Conservation (phyloP, 2,329 filamentous ascomycete species). For the Dothistroma septosporum region DNA sequence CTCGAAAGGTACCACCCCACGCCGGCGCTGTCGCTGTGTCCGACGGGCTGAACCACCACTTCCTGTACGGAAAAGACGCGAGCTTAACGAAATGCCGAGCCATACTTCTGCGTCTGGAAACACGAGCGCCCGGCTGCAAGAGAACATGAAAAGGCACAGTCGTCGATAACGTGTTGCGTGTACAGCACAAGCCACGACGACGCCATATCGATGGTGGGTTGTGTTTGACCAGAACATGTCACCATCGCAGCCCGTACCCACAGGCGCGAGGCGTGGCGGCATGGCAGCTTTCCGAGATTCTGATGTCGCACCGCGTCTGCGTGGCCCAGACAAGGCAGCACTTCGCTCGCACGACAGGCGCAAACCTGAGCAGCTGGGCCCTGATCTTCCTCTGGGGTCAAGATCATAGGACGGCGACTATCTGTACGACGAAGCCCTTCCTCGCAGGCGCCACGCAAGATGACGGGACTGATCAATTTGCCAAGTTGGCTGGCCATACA, state of each 20-base stretch:
- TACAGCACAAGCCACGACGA: not conserved
- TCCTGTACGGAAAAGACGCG: not conserved
- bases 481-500: not conserved
- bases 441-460: not conserved
- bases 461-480: not conserved
- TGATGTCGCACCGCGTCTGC: not conserved
- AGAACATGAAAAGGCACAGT: not conserved
- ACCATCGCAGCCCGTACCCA: not conserved
- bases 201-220: too few species aligned
- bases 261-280: not conserved
- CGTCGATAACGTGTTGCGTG: not conserved
- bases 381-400: not conserved
- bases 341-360: not conserved
- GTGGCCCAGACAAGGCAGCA: not conserved
- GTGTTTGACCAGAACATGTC: not conserved
- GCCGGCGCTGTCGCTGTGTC: not conserved
- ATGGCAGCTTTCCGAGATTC: conserved; percentile 1
- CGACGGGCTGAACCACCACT: not conserved
- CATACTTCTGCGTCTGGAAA: not conserved
- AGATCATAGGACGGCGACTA: not conserved
- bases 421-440: not conserved
- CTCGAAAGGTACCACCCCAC: not conserved
- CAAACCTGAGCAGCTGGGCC: not conserved
- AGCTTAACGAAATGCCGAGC: not conserved
- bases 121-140: not conserved